These are phyloP conservation scores for Tolypocladium endophyticum DNA, from an alignment of 2,329 filamentous ascomycete species.

Conservation along the genomic window DNA sequence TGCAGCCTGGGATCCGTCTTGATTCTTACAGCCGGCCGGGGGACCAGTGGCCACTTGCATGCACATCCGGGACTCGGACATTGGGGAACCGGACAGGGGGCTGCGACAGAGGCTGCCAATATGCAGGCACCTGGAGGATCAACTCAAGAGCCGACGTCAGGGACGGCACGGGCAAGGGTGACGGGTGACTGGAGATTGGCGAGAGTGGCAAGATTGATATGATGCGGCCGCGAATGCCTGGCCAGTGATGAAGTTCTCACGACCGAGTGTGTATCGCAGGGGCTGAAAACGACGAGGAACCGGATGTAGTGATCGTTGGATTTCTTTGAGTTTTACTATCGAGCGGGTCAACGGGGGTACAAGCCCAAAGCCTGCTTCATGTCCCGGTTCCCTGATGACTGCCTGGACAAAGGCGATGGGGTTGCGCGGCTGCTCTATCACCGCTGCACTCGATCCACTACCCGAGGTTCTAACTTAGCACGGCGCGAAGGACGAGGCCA, in stretches of 20 bases:
- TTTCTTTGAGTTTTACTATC: not conserved
- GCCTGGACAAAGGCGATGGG: not conserved
- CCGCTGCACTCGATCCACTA: not conserved
- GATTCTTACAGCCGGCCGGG: not conserved
- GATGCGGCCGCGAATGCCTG: not conserved
- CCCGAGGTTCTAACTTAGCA: too few species aligned
- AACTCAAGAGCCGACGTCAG: not conserved
- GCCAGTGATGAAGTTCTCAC: not conserved
- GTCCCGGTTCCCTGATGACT: not conserved
- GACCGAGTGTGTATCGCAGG: not conserved
- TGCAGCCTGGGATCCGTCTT: not conserved
- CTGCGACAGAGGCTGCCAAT: not conserved
- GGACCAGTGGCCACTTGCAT: not conserved
- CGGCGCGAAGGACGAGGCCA: too few species aligned
- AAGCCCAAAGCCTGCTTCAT: too few species aligned
- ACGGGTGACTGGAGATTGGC: not conserved
- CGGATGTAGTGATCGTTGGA: not conserved
- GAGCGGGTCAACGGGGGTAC: not conserved
- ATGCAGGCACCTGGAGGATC: not conserved
- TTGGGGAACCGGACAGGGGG: conserved; percentile 1
- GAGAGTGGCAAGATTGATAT: not conserved
- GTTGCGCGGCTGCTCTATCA: not conserved
- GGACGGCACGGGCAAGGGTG: not conserved
- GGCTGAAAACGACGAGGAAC: not conserved
- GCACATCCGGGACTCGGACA: not conserved